Evolutionary conservation across 371 early-diverging fungal species (phyloP), one percentile per base, ranked within the genome.

Genomic region (Rhizopus delemar): DNA sequence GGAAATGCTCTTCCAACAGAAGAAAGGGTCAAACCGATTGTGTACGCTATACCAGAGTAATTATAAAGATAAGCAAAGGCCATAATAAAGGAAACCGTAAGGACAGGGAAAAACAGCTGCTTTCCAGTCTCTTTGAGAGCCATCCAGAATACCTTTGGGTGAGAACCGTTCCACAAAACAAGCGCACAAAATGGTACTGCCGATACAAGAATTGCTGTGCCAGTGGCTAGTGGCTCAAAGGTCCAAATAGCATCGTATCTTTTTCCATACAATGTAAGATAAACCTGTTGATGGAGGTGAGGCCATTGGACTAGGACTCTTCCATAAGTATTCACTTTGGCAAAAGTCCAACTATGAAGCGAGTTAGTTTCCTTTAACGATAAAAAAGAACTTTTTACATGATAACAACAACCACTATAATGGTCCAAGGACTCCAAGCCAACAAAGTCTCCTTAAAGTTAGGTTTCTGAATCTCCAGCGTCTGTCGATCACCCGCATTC

Each of bases 171-270:
- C 43, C 62, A 59, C 15, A 80, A 51, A 29, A 75, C 75, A 54
- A 77, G 60, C 32, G 53, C 51, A 45, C 54, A 56, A 41, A 73
- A 80, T 4, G 71, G 63, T 15, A 80, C 31, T 1, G 57, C 43
- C 8, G 73, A 59, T 4, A 77, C 53, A 8, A 80, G 54, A 32
- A 80, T 77, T 5, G 75, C 75, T 11, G 81, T 80, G 8, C 81
- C 81, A 4, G 81, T 80, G 29, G 74, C 75, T n/a, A 80, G 48
- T 7, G 81, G 81, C 28, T 80, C 76, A 65, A 80, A 80, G 8
- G 56, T 65, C 77, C 77, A 80, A 33, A 80, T 60, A 16, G 81
- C 81, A 53, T 63, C 72, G 46, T 80, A 80, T 22, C 45, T 56
- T 51, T 80, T 75, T 3, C 49, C 52, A 39, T 75, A 80, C 6